Evolutionary conservation across 257 asterid species (phyloP), one percentile per base, ranked within the genome.

Genomic region (Mentha longifolia): DNA sequence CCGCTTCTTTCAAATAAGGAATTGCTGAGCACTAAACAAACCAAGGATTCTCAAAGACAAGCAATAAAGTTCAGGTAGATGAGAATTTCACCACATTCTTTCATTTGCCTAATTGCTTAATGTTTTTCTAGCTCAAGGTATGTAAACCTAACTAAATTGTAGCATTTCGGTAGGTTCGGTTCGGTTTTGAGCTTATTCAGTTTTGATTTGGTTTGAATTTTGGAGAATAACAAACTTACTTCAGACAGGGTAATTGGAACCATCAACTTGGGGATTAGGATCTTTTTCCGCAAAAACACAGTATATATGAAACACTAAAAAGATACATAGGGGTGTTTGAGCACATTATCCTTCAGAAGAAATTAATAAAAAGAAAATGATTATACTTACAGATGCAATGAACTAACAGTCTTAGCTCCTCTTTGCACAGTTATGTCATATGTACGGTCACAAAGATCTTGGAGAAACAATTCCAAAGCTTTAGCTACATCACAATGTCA

Each of bases 361-460:
- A 9, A 50, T 65, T 62, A 61, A 50, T 55, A 63, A 66, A 64
- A 57, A 19, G 39, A 56, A 57, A 77, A 74, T 11, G 10, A 9
- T 60, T 49, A 15, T 33, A 85, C 96, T 91, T 80, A 91, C 98
- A 93, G 74, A 78, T 93, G 97, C 88, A 91, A 61, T 19, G 98
- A 83, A 73, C 68, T 90, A 69, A 93, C 97, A 80, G 98, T 93
- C 80, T 93, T 93, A 47, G 98, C 98, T 67, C 98, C 98, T 83
- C 95, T 84, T 83, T 85, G 88, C 74, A 93, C 81, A 35, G 98
- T 93, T 70, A 93, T 87, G 86, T 87, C 97, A 81, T 93, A 91
- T 28, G 98, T 93, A 49, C 96, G 95, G 78, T 91, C 98, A 84
- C 98, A 93, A 22, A 93, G 97, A 84, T 93, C 98, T 91, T 93